Evolutionary conservation across 2,329 filamentous ascomycete species (phyloP), one percentile per base, ranked within the genome.

Genomic region (Aspergillus tubingensis): DNA sequence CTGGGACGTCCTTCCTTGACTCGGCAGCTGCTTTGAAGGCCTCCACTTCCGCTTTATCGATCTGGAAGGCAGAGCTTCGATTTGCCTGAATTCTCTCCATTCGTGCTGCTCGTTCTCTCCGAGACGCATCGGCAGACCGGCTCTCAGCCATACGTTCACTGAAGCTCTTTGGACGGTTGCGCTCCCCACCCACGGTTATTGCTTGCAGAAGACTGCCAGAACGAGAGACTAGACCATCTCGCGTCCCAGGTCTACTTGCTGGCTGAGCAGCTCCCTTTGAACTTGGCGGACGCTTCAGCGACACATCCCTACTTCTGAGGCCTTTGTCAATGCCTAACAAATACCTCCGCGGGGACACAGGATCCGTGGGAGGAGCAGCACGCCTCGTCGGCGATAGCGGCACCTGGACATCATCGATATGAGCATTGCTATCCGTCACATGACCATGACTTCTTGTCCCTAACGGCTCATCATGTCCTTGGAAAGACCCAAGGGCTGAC

Each of bases 321-420:
- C 92, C 92, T 73, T 96, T 96, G 76, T 96, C 93, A 63, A 98
- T 96, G 5, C 95, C 94, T 15, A 98, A 76, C 17, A 92, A 77
- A 13, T 95, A 85, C 62, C 93, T 84, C 56, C 89, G 89, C 1
- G 95, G 94, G 1, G 93, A 97, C 25, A 83, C 86, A 38, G 87
- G 88, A 13, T 85, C 80, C 15, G 79, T 70, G 1, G 81, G 72
- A 1, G 76, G 72, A 13, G 80, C 75, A 44, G 74, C 82, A 77
- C 68, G 81, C 67, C 79, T 86, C 75, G 78, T 83, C 2, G 86
- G 88, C 4, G 94, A 90, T 0, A 92, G 86, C 1, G 92, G 92
- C 13, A 98, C 90, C 74, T 96, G 86, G 1, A 96, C 78, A 32
- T 73, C 71, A 61, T 74, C 70, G 6, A 62, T 58, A 21, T 64